A percentile compares a stretch with the other conserved stretches of the same genome.
phyloP scores from a whole-genome alignment of 495 filamentous ascomycete genomes.

The Talaromyces thailandensis region DNA sequence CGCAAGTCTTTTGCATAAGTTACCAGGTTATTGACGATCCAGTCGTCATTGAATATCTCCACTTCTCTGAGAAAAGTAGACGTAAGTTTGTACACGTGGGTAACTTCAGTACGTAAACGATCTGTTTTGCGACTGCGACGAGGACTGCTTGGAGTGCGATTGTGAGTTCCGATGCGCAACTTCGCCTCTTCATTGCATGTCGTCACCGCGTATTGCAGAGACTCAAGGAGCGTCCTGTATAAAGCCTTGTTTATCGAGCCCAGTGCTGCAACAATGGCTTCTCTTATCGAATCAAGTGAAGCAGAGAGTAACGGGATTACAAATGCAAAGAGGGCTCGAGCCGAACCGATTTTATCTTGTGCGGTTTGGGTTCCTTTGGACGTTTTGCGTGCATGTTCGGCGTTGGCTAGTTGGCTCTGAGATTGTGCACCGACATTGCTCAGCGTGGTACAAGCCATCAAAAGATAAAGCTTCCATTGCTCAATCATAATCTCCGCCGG shows the following conservation, averaged over 20 bases:
- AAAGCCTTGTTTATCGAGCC: slow-evolving; percentile 93
- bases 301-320: slow-evolving; percentile 80
- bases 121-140: slow-evolving; percentile 73
- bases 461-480: slow-evolving; percentile 97
- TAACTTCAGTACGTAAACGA: slow-evolving; percentile 83
- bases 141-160: slow-evolving; percentile 66
- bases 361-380: slow-evolving; percentile 64
- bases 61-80: slow-evolving; percentile 79
- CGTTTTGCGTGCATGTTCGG: slow-evolving; percentile 76
- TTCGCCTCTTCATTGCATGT: slow-evolving; percentile 84
- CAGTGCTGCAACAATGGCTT: slow-evolving; percentile 85
- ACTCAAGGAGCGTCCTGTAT: slow-evolving; percentile 88
- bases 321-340: slow-evolving; percentile 78
- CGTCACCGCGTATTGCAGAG: slow-evolving; percentile 72
- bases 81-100: slow-evolving; percentile 88
- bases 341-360: slow-evolving; percentile 79
- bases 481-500: slow-evolving; percentile 85
- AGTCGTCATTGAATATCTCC: slow-evolving; percentile 79
- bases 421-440: slow-evolving; percentile 69
- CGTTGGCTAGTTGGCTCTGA: slow-evolving; percentile 45
- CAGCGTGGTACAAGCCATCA: slow-evolving; percentile 93
- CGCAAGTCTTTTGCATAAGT: slow-evolving; percentile 88
- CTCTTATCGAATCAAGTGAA: slow-evolving; percentile 65
- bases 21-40: slow-evolving; percentile 83
- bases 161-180: slow-evolving; percentile 64